Conservation (phyloP, 805 yeast species). For the Sugiyamaella americana region DNA sequence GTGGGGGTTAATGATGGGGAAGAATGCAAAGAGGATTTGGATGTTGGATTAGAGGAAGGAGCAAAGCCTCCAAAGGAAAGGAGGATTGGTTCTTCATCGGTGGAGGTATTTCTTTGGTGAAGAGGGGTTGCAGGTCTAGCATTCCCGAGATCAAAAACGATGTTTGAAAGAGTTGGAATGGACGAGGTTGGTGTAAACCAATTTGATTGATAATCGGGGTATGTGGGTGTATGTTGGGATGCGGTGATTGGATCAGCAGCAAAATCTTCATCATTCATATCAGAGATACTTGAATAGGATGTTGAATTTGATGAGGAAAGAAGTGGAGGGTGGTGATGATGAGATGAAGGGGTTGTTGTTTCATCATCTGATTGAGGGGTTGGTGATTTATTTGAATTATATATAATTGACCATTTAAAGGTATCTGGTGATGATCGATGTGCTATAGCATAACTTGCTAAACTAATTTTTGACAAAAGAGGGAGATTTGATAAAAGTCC, state of each 20-base stretch:
- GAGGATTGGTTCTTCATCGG: background rate
- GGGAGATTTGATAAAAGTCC: slow-evolving; percentile 30
- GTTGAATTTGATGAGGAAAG: slow-evolving; percentile 2
- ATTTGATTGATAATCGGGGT: background rate
- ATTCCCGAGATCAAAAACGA: background rate
- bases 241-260: background rate
- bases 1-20: background rate
- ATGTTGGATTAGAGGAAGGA: background rate
- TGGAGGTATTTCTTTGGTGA: background rate
- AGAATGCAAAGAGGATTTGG: background rate
- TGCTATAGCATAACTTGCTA: slow-evolving; percentile 22
- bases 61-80: background rate
- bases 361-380: background rate
- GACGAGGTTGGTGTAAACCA: background rate
- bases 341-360: background rate
- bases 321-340: slow-evolving; percentile 5
- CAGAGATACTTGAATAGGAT: background rate
- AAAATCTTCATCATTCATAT: background rate
- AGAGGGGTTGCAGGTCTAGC: background rate
- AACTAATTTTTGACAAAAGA: slow-evolving; percentile 27
- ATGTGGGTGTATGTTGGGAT: background rate
- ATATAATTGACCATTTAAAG: background rate
- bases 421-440: background rate
- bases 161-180: background rate
- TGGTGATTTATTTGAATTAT: background rate